Conservation (phyloP, 2,329 filamentous ascomycete species). For the Akanthomyces dipterigenus region DNA sequence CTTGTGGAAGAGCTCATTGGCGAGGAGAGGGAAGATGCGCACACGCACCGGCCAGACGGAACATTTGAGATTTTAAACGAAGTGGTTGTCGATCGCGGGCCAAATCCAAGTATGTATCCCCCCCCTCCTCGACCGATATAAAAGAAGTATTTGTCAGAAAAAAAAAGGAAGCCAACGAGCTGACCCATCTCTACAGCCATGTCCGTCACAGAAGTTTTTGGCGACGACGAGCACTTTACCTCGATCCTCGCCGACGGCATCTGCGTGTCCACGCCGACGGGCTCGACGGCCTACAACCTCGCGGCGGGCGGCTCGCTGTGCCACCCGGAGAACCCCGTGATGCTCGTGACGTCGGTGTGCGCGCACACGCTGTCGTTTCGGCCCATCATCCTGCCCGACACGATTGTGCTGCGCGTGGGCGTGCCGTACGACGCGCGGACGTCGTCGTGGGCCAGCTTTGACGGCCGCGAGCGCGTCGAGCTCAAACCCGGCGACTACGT, state of each 20-base stretch:
- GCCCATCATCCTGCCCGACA: conserved; percentile 94
- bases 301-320: conserved; percentile 92
- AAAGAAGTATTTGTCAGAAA: background rate
- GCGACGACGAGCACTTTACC: conserved; percentile 92
- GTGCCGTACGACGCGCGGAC: conserved; percentile 92
- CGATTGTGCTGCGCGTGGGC: conserved; percentile 84
- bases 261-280: conserved; percentile 89
- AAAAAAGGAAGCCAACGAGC: background rate
- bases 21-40: conserved; percentile 74
- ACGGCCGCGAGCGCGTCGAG: conserved; percentile 84
- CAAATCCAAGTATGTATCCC: conserved; percentile 69
- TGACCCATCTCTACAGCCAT: conserved; percentile 51
- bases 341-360: conserved; percentile 89
- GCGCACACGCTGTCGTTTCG: conserved; percentile 92
- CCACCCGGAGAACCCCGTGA: conserved; percentile 93
- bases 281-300: conserved; percentile 91
- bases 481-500: conserved; percentile 74
- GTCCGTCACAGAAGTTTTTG: conserved; percentile 87
- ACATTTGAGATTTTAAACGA: conserved; percentile 93
- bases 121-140: no score
- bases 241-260: conserved; percentile 89
- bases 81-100: conserved; percentile 90
- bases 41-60: conserved; percentile 77
- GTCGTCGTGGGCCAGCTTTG: conserved; percentile 94
- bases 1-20: conserved; percentile 86